Conservation (phyloP, 345 rosid species). For the Alliaria petiolata region DNA sequence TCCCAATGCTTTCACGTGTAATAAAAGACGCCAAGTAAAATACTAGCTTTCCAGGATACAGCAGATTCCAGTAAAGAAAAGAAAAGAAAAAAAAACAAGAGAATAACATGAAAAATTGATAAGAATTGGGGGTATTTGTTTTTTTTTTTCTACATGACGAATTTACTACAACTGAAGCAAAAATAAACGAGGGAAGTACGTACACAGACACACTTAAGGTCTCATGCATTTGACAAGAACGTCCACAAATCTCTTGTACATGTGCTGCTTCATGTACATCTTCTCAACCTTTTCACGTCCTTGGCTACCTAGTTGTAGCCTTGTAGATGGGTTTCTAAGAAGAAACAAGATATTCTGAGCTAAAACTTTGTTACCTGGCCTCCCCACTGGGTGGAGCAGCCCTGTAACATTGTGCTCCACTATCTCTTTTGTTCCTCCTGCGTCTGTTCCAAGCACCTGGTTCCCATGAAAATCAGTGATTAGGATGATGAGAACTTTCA, state of each 20-base stretch:
- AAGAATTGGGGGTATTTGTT: conserved; percentile 11
- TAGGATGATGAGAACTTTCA: not conserved
- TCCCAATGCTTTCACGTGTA: conserved; percentile 19
- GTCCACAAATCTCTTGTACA: conserved; percentile 81
- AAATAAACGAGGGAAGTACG: not conserved
- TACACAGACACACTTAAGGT: conserved; percentile 28
- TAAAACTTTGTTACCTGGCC: conserved; percentile 51
- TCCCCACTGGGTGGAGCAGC: conserved; percentile 79
- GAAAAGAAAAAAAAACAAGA: too few relatives aligned
- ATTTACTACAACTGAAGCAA: not conserved
- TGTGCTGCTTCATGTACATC: conserved; percentile 80
- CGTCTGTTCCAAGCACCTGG: conserved; percentile 71
- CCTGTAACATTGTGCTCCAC: conserved; percentile 82
- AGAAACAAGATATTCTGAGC: conserved; percentile 57
- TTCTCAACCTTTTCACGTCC: conserved; percentile 68
- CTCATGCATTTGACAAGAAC: conserved; percentile 84
- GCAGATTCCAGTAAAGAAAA: too few relatives aligned
- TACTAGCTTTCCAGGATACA: too few relatives aligned
- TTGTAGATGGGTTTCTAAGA: conserved; percentile 55
- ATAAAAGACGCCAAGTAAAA: not conserved
- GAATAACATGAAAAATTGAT: conserved; percentile 6
- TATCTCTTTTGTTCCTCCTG: conserved; percentile 92
- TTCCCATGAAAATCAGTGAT: conserved; percentile 5
- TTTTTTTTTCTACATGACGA: not conserved
- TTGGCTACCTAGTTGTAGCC: conserved; percentile 60